Percentiles rank a stretch among this genome's conserved stretches.
These are phyloP conservation scores for Podaxis rugospora DNA, from an alignment of 768 basidiomycete species.

Conservation along the genomic window DNA sequence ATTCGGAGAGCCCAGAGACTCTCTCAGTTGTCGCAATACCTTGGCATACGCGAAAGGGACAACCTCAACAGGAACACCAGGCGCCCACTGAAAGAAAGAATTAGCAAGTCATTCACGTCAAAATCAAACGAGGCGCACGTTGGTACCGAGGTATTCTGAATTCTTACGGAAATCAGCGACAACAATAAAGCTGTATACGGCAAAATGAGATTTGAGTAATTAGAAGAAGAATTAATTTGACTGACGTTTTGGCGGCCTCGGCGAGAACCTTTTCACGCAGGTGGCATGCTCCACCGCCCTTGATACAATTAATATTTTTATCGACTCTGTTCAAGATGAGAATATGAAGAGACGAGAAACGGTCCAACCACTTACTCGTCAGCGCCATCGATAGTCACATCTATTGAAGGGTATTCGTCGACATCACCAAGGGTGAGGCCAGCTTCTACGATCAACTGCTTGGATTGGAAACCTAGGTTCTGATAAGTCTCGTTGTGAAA, in stretches of 20 bases:
- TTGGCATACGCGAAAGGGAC: constrained; percentile 94
- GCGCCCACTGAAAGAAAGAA: constrained; percentile 51
- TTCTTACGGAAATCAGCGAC: constrained; percentile 98
- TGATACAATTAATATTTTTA: constrained; percentile 83
- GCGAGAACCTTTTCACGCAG: constrained; percentile 96
- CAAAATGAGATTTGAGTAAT: not conserved
- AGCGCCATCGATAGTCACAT: constrained; percentile 97
- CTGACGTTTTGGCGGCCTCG: constrained; percentile 86
- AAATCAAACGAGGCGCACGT: constrained; percentile 44
- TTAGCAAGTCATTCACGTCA: not conserved
- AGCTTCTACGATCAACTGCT: constrained; percentile 84
- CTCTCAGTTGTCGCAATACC: constrained; percentile 68
- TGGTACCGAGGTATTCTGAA: constrained; percentile 72
- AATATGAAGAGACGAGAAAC: not conserved
- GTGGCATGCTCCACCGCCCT: constrained; percentile 96
- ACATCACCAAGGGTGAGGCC: constrained; percentile 82
- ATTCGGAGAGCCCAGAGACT: constrained; percentile 56
- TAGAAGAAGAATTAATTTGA: constrained; percentile 10
- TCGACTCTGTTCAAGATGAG: constrained; percentile 61
- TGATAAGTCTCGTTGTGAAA: not conserved
- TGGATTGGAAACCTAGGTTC: constrained; percentile 82
- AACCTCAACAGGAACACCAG: constrained; percentile 95
- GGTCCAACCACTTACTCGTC: constrained; percentile 66
- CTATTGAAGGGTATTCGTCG: constrained; percentile 82
- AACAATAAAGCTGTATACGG: constrained; percentile 62